These are phyloP conservation scores for Penicillium sp. DNA, from an alignment of 2,329 filamentous ascomycete species.

Conservation along the genomic window DNA sequence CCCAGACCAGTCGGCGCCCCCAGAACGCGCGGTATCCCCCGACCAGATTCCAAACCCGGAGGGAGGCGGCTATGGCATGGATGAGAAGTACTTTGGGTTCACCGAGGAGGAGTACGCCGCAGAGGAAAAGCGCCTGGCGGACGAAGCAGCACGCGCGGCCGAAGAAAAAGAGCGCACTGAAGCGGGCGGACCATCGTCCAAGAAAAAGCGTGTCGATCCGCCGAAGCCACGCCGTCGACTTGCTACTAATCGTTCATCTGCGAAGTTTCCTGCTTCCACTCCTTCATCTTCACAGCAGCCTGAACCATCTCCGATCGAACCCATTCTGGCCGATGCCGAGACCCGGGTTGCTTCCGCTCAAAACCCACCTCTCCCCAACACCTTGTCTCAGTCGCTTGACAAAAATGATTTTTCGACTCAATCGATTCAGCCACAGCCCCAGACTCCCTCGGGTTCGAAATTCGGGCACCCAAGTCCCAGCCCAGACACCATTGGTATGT, in stretches of 20 bases:
- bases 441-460: constrained; percentile 16
- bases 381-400: too few relatives aligned
- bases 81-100: constrained; percentile 41
- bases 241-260: neutral
- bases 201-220: constrained; percentile 16
- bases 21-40: too few relatives aligned
- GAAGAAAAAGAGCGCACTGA: constrained; percentile 1
- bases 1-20: too few relatives aligned
- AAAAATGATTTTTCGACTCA: too few relatives aligned
- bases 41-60: constrained; percentile 47
- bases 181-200: constrained; percentile 5
- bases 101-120: constrained; percentile 36
- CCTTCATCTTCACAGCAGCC: neutral
- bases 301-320: neutral
- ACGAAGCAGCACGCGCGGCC: constrained; percentile 13
- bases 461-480: neutral
- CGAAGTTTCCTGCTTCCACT: neutral
- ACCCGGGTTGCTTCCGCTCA: neutral
- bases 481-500: neutral
- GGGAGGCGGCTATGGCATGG: constrained; percentile 47
- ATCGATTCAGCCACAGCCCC: constrained; percentile 17
- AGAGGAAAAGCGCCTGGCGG: constrained; percentile 11
- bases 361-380: neutral
- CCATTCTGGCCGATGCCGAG: neutral
- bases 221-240: neutral